Percentiles rank a stretch among this genome's conserved stretches.
Conservation (phyloP, 2,329 filamentous ascomycete genomes). For the Orbilia quercus region DNA sequence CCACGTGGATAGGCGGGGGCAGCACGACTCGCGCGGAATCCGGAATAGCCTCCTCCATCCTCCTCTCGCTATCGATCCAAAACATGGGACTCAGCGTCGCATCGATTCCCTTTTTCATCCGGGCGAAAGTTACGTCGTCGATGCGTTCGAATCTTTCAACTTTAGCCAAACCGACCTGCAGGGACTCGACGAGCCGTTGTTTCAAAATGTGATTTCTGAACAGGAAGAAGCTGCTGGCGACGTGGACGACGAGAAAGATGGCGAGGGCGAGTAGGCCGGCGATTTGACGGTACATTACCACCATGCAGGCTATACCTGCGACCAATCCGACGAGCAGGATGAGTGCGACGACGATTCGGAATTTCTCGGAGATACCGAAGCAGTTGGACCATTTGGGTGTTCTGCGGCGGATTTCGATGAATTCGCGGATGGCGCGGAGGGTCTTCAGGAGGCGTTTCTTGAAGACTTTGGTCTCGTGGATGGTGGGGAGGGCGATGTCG, state of each 20-base stretch:
- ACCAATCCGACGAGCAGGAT: constrained; percentile 15
- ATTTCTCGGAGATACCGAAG: constrained; percentile 31
- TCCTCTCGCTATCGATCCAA: constrained; percentile 41
- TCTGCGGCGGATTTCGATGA: constrained; percentile 28
- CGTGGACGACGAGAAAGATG: constrained; percentile 29
- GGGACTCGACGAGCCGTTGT: constrained; percentile 19
- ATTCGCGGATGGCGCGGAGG: constrained; percentile 30
- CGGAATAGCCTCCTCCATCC: constrained; percentile 49
- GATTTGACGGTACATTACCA: constrained; percentile 18
- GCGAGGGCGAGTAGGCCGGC: constrained; percentile 27
- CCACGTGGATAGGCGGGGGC: constrained; percentile 11
- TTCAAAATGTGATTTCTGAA: constrained; percentile 29
- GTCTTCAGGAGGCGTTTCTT: constrained; percentile 30
- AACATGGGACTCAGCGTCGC: constrained; percentile 34
- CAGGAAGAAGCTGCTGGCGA: constrained; percentile 23
- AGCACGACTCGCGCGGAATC: constrained; percentile 15
- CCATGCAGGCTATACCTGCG: constrained; percentile 12
- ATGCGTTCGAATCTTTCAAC: constrained; percentile 46
- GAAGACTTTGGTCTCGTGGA: constrained; percentile 50
- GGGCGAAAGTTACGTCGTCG: constrained; percentile 20
- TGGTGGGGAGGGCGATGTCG: constrained; percentile 24
- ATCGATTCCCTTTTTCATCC: constrained; percentile 28
- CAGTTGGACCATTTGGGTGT: constrained; percentile 48
- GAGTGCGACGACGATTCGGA: constrained; percentile 12
- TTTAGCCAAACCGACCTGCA: constrained; percentile 31